Evolutionary conservation across 2,329 filamentous ascomycete species (phyloP).

Genomic region (Cladosporium sp.): DNA sequence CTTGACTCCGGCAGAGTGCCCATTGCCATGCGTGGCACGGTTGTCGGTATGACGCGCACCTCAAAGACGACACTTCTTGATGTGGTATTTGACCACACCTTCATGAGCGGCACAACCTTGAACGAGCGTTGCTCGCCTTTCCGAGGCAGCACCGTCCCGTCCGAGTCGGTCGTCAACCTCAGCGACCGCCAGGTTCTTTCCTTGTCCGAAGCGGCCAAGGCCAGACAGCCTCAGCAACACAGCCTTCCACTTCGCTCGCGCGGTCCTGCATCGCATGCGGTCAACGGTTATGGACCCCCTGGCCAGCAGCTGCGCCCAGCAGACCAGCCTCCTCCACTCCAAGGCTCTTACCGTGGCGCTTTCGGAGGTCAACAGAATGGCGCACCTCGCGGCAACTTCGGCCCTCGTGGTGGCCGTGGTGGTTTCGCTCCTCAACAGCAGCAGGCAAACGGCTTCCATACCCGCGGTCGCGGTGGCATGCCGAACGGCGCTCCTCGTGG

Average conservation of each 20-base stretch:
- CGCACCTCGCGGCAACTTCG: slow-evolving; percentile 24
- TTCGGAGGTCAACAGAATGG: slow-evolving; percentile 41
- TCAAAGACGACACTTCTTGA: slow-evolving; percentile 78
- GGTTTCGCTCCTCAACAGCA: slow-evolving; percentile 22
- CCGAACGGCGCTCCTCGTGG: slow-evolving; percentile 32
- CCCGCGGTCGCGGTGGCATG: slow-evolving; percentile 28
- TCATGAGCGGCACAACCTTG: slow-evolving; percentile 94
- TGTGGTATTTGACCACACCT: slow-evolving; percentile 87
- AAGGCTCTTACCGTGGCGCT: slow-evolving; percentile 56
- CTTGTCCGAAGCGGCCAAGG: slow-evolving; percentile 39
- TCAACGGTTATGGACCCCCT: slow-evolving; percentile 51
- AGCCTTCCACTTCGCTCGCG: slow-evolving; percentile 25
- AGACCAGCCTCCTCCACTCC: slow-evolving; percentile 52
- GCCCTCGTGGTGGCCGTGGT: slow-evolving; percentile 34
- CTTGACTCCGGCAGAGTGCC: slow-evolving; percentile 92
- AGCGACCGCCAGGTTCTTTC: slow-evolving; percentile 75
- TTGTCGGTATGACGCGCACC: slow-evolving; percentile 90
- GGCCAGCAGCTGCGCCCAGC: slow-evolving; percentile 59
- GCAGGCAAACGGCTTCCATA: slow-evolving; percentile 14
- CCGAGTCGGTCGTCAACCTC: slow-evolving; percentile 84
- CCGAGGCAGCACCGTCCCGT: slow-evolving; percentile 85
- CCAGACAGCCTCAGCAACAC: slow-evolving; percentile 22
- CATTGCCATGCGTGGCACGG: slow-evolving; percentile 84
- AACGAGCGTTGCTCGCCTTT: slow-evolving; percentile 88
- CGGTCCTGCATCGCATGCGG: slow-evolving; percentile 48